Evolutionary conservation across 371 early-diverging fungal genomes (phyloP), one percentile per base, ranked within the genome.

Genomic region (Mortierella sp.): DNA sequence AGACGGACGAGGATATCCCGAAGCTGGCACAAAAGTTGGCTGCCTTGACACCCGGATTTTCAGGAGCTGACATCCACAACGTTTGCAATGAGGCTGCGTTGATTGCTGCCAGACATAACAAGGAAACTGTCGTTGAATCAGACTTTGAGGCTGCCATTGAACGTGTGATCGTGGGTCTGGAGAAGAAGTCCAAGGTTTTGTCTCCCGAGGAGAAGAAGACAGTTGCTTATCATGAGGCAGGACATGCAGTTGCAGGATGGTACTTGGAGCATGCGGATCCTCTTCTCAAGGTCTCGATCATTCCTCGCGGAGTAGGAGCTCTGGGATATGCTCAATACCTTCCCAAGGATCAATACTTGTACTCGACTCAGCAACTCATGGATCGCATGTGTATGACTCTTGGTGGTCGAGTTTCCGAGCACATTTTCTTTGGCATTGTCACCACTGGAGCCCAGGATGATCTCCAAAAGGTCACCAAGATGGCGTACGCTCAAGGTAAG

Each of bases 61-160:
- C 95, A 19, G 99, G 99, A 63, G 99, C 99, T 38, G 98, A 98
- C 79, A 94, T 98, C 45, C 91, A 93, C 78, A 99, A 99, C 79
- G 97, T 98, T 19, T 99, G 98, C 83, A 99, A 99, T 71, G 99
- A 99, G 82, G 96, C 98, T 27, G 98, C 99, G n/a, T 85, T 99
- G 61, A 97, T 98, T 72, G 99, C 98, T 19, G 99, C 99, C 24
- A 90, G 99, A 38, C 80, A 87, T 54, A 83, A 87, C 46, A 87
- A 93, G 56, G 88, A 90, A 39, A 82, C 81, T 12, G 99, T 98
- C 1, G 80, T 86, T 26, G 93, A 91, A 64, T 81, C 81, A 58
- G 96, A 98, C 80, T 99, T 99, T 84, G 99, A 98, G 82, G 87
- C 87, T 47, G 99, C 99, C 30, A 96, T 98, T 64, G 99, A 99